Evolutionary conservation across 2,329 filamentous ascomycete species (phyloP), one percentile per base, ranked within the genome.

Genomic region (Thelonectria olida): DNA sequence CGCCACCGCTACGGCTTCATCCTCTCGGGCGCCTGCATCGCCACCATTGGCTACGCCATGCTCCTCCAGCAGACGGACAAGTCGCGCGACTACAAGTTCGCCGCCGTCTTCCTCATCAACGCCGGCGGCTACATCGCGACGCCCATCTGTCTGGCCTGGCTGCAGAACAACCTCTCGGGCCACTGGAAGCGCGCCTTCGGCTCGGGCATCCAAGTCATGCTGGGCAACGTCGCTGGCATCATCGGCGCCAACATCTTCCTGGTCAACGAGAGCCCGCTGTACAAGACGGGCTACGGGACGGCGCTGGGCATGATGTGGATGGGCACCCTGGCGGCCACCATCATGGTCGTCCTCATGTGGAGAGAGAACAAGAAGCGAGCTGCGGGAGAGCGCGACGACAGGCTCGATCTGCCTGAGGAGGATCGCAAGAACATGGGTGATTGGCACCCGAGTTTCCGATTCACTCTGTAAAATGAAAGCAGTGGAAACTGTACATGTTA

Each of bases 161-260:
- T 88, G 9, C 68, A 79, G 58, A 87, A 88, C 69, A 85, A 85
- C 64, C 79, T 87, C 65, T 80, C 79, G 1, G 85, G 85, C 1
- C 84, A 86, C 69, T 87, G 85, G 72, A 88, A 88, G 75, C 80
- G 84, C 17, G 78, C 80, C 0, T 78, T 88, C 25, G 79, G 80
- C 6, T 79, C 83, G 19, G 85, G 84, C 15, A 78, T 86, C 62
- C 82, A 82, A 76, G 64, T 73, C 48, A 69, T 80, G 60, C 76
- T 85, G 5, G 84, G 84, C 12, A 86, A 86, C 68, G 63, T 80
- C 7, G 81, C 78, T 0, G 84, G 83, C 4, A 81, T 85, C 49
- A 75, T 86, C 12, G 69, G 67, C 47, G 54, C 56, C 47, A 85
- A 86, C 64, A 80, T 86, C 54, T 87, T 82, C 65, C 68, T 85